A percentile compares a stretch with the other conserved stretches of the same genome.
Conservation (phyloP, 108 stramenopile genomes). For the Skeletonema tropicum region DNA sequence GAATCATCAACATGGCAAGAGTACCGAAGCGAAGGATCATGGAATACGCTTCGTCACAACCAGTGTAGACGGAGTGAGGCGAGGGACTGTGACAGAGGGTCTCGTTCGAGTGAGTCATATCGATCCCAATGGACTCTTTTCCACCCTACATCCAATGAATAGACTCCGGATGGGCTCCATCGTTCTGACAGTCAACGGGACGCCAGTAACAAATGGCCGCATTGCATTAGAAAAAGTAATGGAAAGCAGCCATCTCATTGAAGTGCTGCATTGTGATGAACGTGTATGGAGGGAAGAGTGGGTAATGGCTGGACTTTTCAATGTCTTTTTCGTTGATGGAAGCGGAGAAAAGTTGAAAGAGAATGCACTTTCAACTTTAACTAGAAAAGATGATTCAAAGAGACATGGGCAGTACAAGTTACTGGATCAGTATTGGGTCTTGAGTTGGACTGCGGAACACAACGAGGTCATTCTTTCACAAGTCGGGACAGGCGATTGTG, state of each 20-base stretch:
- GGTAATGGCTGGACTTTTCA: constrained; percentile 22
- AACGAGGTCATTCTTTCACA: constrained; percentile 21
- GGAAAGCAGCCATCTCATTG: constrained; percentile 30
- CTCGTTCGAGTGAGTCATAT: constrained; percentile 29
- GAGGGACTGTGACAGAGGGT: constrained; percentile 23
- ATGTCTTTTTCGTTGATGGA: constrained; percentile 1
- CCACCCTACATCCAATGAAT: constrained; percentile 37
- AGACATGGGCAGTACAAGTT: constrained; percentile 6
- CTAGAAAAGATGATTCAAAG: constrained; percentile 9
- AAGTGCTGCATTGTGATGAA: constrained; percentile 41
- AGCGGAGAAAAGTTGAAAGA: constrained; percentile 2
- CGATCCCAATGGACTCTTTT: constrained; percentile 32
- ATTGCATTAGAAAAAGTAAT: constrained; percentile 37
- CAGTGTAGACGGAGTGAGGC: constrained; percentile 25
- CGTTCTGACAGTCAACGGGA: constrained; percentile 34
- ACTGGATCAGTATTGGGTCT: constrained; percentile 12
- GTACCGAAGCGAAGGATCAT: constrained; percentile 3
- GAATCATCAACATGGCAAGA: neutral
- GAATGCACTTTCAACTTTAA: constrained; percentile 8
- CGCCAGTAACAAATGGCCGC: constrained; percentile 26
- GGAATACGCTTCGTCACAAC: constrained; percentile 39
- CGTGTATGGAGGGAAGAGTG: constrained; percentile 39
- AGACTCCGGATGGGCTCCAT: constrained; percentile 30
- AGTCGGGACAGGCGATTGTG: constrained; percentile 4
- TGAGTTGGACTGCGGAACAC: constrained; percentile 18